Percentiles rank a stretch among this genome's conserved stretches.
These are phyloP conservation scores for Colletotrichum sp. DNA, from an alignment of 2,329 filamentous ascomycete genomes.

Conservation along the genomic window DNA sequence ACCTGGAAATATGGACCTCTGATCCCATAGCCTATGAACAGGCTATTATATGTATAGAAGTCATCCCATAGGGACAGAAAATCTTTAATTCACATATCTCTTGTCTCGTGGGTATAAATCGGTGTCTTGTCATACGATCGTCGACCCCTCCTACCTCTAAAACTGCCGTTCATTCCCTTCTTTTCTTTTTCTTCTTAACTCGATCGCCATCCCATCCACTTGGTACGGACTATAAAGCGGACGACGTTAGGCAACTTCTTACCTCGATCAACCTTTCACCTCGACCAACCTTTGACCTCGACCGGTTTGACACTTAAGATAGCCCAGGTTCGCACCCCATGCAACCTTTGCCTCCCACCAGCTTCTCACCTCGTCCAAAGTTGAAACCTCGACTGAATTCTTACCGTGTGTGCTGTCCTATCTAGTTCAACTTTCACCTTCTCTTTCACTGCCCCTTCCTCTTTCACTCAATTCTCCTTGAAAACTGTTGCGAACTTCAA, in stretches of 20 bases:
- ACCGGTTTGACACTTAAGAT: neutral
- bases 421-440: neutral
- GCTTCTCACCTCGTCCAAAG: neutral
- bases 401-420: neutral
- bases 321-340: neutral
- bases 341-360: neutral
- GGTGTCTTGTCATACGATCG: accelerated
- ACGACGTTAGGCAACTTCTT: neutral
- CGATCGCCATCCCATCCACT: neutral
- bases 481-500: neutral
- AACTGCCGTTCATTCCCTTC: neutral
- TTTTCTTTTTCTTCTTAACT: neutral
- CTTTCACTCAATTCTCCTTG: neutral
- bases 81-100: neutral
- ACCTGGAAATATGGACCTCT: too few relatives aligned
- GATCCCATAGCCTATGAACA: too few relatives aligned
- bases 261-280: neutral
- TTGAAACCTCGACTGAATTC: neutral
- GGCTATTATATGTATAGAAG: too few relatives aligned
- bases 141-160: neutral
- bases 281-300: neutral
- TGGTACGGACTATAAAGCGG: neutral
- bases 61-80: too few relatives aligned
- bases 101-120: accelerated
- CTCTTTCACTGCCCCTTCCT: neutral